A percentile compares a stretch with the other conserved stretches of the same genome.
These are phyloP conservation scores for Ligustrum vulgare DNA, from an alignment of 257 asterid genomes.

Conservation along the genomic window DNA sequence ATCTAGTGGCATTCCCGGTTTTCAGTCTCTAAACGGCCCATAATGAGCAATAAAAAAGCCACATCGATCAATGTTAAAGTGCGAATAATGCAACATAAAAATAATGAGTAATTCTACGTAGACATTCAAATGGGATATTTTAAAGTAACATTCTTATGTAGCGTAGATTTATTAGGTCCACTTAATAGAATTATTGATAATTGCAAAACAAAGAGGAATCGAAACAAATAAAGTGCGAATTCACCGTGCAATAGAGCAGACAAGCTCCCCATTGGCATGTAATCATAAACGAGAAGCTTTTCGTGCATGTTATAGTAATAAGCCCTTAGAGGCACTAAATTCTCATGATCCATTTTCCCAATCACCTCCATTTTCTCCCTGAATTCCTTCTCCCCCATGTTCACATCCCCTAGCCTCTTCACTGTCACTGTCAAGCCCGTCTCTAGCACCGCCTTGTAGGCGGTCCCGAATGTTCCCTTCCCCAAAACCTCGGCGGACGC, in stretches of 20 bases:
- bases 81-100: no score
- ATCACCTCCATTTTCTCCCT: constrained; percentile 76
- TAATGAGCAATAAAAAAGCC: not conserved
- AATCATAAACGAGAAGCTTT: constrained; percentile 85
- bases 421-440: constrained; percentile 69
- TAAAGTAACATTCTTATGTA: no score
- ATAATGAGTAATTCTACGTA: no score
- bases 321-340: constrained; percentile 83
- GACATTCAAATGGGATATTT: no score
- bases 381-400: constrained; percentile 69
- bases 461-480: constrained; percentile 86
- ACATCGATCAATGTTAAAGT: not conserved
- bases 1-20: not conserved
- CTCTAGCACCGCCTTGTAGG: constrained; percentile 84
- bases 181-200: no score
- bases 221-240: constrained; percentile 10
- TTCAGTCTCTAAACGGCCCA: not conserved
- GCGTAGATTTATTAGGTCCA: no score
- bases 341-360: constrained; percentile 66
- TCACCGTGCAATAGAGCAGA: constrained; percentile 93
- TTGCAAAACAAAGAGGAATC: not conserved
- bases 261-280: constrained; percentile 85
- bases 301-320: constrained; percentile 70
- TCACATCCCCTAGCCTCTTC: constrained; percentile 81
- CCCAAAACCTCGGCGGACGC: constrained; percentile 99